A percentile compares a stretch with the other conserved stretches of the same genome.
Evolutionary conservation across 2,329 filamentous ascomycete species (phyloP).

Genomic region (Stemphylium lycopersici): DNA sequence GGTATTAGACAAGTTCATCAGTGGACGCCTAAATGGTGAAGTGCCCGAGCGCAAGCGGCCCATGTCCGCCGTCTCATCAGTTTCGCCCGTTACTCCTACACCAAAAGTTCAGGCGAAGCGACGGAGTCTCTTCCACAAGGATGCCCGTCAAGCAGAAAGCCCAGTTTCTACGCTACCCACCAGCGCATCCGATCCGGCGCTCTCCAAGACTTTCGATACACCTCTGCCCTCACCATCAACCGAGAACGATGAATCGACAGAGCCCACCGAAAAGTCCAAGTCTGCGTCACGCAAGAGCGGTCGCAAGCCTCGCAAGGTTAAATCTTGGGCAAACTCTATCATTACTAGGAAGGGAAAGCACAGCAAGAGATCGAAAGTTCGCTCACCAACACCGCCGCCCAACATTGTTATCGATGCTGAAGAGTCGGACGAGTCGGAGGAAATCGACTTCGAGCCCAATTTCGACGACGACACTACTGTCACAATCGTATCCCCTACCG

Average conservation of each 20-base stretch:
- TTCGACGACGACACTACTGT: slow-evolving; percentile 52
- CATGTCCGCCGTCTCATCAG: slow-evolving; percentile 44
- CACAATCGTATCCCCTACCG: slow-evolving; percentile 48
- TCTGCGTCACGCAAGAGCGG: slow-evolving; percentile 61
- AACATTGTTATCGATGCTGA: slow-evolving; percentile 32
- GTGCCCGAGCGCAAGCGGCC: slow-evolving; percentile 42
- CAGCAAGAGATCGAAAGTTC: slow-evolving; percentile 53
- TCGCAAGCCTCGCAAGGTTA: slow-evolving; percentile 70
- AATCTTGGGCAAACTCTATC: slow-evolving; percentile 72
- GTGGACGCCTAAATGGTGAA: slow-evolving; percentile 32
- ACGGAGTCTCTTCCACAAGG: slow-evolving; percentile 55
- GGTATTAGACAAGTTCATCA: slow-evolving; percentile 61
- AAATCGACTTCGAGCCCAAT: slow-evolving; percentile 48
- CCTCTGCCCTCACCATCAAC: slow-evolving; percentile 35
- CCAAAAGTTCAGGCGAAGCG: slow-evolving; percentile 37
- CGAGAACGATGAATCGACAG: slow-evolving; percentile 38
- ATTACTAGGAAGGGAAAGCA: slow-evolving; percentile 67
- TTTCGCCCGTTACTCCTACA: slow-evolving; percentile 11
- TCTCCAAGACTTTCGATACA: slow-evolving; percentile 36
- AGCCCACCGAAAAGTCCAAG: slow-evolving; percentile 53
- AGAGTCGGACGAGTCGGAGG: slow-evolving; percentile 44
- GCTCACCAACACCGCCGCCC: slow-evolving; percentile 40
- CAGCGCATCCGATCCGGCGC: slow-evolving; percentile 44
- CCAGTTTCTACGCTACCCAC: slow-evolving; percentile 35
- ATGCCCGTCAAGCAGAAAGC: slow-evolving; percentile 55